These are phyloP conservation scores for Taphrina pruni DNA, from an alignment of 1,139 yeast genomes.

Conservation along the genomic window DNA sequence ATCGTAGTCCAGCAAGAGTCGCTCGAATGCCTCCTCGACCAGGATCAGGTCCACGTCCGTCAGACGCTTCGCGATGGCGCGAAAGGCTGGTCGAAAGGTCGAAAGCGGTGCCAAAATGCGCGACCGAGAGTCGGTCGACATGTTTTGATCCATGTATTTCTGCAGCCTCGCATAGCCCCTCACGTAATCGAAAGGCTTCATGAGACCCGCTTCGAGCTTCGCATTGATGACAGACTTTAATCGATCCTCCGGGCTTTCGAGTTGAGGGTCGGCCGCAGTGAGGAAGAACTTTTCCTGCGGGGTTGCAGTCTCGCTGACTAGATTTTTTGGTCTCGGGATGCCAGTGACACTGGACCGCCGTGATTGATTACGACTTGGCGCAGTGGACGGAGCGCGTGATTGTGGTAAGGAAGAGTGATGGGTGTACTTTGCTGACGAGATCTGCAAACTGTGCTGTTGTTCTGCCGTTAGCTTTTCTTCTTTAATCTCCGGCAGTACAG, in stretches of 20 bases:
- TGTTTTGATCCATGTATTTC: slow-evolving; percentile 88
- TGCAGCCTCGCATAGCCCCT: slow-evolving; percentile 91
- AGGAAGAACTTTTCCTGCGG: slow-evolving; percentile 92
- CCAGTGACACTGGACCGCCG: slow-evolving; percentile 20
- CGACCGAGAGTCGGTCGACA: slow-evolving; percentile 83
- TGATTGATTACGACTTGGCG: slow-evolving; percentile 20
- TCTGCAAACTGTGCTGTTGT: slow-evolving; percentile 16
- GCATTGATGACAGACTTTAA: slow-evolving; percentile 95
- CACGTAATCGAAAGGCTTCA: slow-evolving; percentile 93
- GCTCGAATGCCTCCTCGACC: slow-evolving; percentile 92
- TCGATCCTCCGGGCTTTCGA: slow-evolving; percentile 86
- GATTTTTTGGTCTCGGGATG: background rate
- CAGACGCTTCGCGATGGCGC: slow-evolving; percentile 88
- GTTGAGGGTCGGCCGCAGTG: slow-evolving; percentile 97
- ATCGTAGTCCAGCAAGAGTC: slow-evolving; percentile 91
- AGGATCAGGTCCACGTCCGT: slow-evolving; percentile 89
- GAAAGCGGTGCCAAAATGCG: slow-evolving; percentile 87
- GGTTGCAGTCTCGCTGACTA: slow-evolving; percentile 58
- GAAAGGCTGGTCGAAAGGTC: slow-evolving; percentile 87
- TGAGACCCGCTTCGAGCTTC: slow-evolving; percentile 87
- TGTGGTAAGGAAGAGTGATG: slow-evolving; percentile 22
- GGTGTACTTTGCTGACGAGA: slow-evolving; percentile 21
- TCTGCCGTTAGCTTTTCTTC: slow-evolving; percentile 20
- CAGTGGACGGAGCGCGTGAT: slow-evolving; percentile 18
- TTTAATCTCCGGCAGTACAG: slow-evolving; percentile 4